phyloP scores from a whole-genome alignment of 2,329 filamentous ascomycete genomes.

The Fusarium nelsonii region DNA sequence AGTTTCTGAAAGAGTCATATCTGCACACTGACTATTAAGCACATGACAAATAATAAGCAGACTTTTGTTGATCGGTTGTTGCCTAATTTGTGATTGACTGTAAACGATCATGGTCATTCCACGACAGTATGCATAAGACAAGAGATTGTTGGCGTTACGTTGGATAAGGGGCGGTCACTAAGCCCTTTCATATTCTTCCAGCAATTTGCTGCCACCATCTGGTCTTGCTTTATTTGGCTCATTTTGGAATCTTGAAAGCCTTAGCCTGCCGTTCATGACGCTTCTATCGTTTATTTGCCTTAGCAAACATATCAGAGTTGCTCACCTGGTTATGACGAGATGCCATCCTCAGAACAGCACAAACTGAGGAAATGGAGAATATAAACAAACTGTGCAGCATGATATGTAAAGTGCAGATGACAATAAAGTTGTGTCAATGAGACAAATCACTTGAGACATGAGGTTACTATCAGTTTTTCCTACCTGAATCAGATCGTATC shows the following conservation, averaged over 20 bases:
- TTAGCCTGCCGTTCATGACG: neutral
- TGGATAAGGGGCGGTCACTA: neutral
- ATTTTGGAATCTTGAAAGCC: neutral
- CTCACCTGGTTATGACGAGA: neutral
- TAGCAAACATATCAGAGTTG: neutral
- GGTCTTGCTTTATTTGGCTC: neutral
- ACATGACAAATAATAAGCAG: neutral
- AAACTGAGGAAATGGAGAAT: neutral
- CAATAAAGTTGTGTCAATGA: neutral
- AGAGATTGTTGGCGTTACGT: neutral
- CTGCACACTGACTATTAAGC: neutral
- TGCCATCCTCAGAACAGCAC: neutral
- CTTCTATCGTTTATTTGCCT: neutral
- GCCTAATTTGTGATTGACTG: conserved; percentile 5
- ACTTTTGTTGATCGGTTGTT: neutral
- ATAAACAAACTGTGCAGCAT: neutral
- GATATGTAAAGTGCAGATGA: neutral
- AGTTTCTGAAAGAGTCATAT: conserved; percentile 4
- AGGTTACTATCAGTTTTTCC: neutral
- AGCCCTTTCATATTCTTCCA: neutral
- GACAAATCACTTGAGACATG: neutral
- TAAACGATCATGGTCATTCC: neutral
- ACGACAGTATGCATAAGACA: neutral
- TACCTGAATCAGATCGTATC: no score
- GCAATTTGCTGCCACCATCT: neutral